Evolutionary conservation across 345 rosid genomes (phyloP), one percentile per base, ranked within the genome.

Genomic region (Microcos paniculata): DNA sequence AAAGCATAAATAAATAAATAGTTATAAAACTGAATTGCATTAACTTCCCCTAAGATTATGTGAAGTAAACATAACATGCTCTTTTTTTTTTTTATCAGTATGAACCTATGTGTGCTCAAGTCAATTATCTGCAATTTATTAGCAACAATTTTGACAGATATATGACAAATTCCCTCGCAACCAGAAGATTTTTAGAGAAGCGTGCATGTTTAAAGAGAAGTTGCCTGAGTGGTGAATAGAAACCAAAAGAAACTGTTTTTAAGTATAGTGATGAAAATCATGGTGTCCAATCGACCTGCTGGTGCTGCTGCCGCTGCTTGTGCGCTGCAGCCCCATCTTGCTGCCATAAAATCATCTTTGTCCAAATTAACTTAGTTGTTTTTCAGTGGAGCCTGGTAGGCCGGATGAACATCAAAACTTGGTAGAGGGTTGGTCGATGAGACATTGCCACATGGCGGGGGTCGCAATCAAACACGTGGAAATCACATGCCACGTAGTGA

Each of bases 401-500:
- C 31, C 40, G 16, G 21, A 40, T 40, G 23, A 21, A 64, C 70
- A 46, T 45, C 35, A 67, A 14, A 67, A 52, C 6, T 10, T 23
- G 74, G 13, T 55, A 56, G 28, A 33, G 24, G 19, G 23, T n/a
- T 70, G 31, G 69, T 55, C 31, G 43, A 59, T n/a, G 59, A 76
- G 62, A 70, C 62, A 62, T 48, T 28, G 61, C 35, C 76, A 65
- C 75, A 76, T 81, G 63, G 19, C 31, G 48, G 56, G 67, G 16
- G 55, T 38, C 35, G 2, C 23, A 28, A 68, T 72, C 48, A 30
- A 68, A 64, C 74, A 76, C 74, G 80, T 76, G 82, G 74, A 55
- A 62, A 70, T 79, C 78, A 79, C 85, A 62, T 79, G 85, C 62
- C 57, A 30, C 53, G 6, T 65, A 40, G 81, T 43, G 56, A 56